These are phyloP conservation scores for Penicillium sp. DNA, from an alignment of 2,329 filamentous ascomycete species.

Conservation along the genomic window DNA sequence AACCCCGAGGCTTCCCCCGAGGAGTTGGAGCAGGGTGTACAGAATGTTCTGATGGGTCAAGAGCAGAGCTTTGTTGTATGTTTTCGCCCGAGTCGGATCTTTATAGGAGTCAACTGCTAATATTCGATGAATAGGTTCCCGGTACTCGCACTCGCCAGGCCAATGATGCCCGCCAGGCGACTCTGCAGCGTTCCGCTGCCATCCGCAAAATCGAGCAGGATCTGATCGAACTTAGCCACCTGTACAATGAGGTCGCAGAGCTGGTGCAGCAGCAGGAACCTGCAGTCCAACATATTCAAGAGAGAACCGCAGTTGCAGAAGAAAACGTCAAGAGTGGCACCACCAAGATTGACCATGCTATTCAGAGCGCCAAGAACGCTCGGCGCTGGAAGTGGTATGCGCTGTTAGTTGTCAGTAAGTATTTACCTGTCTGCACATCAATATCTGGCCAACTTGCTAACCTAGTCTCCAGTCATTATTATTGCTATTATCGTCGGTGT, in stretches of 20 bases:
- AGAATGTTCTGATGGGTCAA: constrained; percentile 61
- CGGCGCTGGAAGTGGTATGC: constrained; percentile 97
- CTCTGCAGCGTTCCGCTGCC: constrained; percentile 77
- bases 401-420: constrained; percentile 68
- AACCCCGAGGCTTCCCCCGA: constrained; percentile 73
- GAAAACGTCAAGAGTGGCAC: constrained; percentile 71
- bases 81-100: background rate
- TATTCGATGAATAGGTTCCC: constrained; percentile 25
- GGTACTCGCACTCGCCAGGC: constrained; percentile 64
- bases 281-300: constrained; percentile 75
- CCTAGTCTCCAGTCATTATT: constrained; percentile 48
- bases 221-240: constrained; percentile 79
- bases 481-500: constrained; percentile 54
- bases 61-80: constrained; percentile 82
- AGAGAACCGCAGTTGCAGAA: constrained; percentile 65
- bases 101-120: background rate
- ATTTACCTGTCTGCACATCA: constrained; percentile 8
- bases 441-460: constrained; percentile 10
- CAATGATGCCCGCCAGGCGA: constrained; percentile 74
- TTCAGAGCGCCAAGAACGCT: constrained; percentile 74
- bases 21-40: constrained; percentile 74
- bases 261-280: constrained; percentile 84
- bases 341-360: constrained; percentile 75
- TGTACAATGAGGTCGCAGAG: constrained; percentile 87
- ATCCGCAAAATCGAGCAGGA: constrained; percentile 90